Evolutionary conservation across 495 filamentous ascomycete genomes (phyloP), one percentile per base, ranked within the genome.

Genomic region (Letharia columbiana): DNA sequence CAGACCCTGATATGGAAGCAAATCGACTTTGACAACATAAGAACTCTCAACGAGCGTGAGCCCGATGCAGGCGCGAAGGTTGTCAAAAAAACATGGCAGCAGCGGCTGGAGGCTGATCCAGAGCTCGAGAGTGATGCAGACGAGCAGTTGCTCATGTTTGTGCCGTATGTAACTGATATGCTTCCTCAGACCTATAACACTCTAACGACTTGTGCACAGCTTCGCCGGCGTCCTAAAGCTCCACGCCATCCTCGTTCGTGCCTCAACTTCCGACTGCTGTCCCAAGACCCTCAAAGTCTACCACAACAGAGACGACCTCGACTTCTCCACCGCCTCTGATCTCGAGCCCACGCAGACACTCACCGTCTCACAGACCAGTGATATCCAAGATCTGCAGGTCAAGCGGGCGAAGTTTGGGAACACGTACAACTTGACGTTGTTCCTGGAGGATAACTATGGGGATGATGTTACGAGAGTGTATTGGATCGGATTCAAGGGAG

Each of bases 171-270:
- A 13, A 10, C 47, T n/a, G 49, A 11, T 58, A n/a, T 20, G 18
- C 52, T 17, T 65, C 61, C 60, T 10, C 9, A 56, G 4, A 17
- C 8, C 5, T 33, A 56, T 17, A 17, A 49, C 23, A 59, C 9
- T 63, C 15, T 35, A 40, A 28, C 47, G 7, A 57, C 31, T 33
- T 8, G 23, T 40, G 33, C 66, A 44, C 66, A 98, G 94, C 39
- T 98, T 98, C 80, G 91, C 91, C 37, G 93, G 89, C 67, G 91
- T 95, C 76, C 84, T 96, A 66, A 95, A 92, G 74, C 85, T 98
- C 0, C 92, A 98, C 76, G 86, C 89, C 28, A 84, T 98, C 69
- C 82, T 96, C 37, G 73, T 98, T 37, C 90, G 92, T 71, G 89
- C 90, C 3, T 89, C 89, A 3, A 78, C 83, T 58, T 86, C 86